These are phyloP conservation scores for Saprolegnia diclina DNA, from an alignment of 352 stramenopile genomes.

Conservation along the genomic window DNA sequence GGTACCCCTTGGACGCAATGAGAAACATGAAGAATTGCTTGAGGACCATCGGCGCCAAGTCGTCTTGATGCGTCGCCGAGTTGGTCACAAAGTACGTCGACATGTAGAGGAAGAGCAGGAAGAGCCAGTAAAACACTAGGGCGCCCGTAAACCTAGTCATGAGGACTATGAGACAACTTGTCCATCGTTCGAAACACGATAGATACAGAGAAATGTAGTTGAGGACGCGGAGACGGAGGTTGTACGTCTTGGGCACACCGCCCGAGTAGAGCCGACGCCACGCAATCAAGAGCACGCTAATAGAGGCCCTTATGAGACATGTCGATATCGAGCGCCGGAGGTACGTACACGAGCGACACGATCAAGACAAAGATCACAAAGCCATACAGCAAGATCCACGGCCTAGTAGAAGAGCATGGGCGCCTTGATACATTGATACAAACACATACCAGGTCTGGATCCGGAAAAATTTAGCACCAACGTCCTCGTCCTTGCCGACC, in stretches of 20 bases:
- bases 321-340: no score
- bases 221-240: slow-evolving; percentile 81
- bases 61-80: slow-evolving; percentile 40
- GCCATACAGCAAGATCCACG: slow-evolving; percentile 83
- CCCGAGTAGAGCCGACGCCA: slow-evolving; percentile 80
- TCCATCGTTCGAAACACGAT: slow-evolving; percentile 27
- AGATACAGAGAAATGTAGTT: slow-evolving; percentile 89
- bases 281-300: slow-evolving; percentile 72
- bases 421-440: neutral
- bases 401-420: slow-evolving; percentile 31
- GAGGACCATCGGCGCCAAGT: slow-evolving; percentile 61
- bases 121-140: slow-evolving; percentile 86
- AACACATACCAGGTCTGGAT: slow-evolving; percentile 20
- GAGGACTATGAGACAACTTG: neutral
- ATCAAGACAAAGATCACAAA: slow-evolving; percentile 82
- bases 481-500: neutral
- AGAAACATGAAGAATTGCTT: slow-evolving; percentile 79
- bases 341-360: slow-evolving; percentile 70
- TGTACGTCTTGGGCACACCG: slow-evolving; percentile 84
- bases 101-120: slow-evolving; percentile 84
- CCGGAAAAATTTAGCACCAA: neutral
- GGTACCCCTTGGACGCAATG: slow-evolving; percentile 75
- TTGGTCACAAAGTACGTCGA: slow-evolving; percentile 84
- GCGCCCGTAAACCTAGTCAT: slow-evolving; percentile 79
- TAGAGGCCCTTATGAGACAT: neutral